phyloP scores from a whole-genome alignment of 2,329 filamentous ascomycete species.

The Talaromyces verruculosus region DNA sequence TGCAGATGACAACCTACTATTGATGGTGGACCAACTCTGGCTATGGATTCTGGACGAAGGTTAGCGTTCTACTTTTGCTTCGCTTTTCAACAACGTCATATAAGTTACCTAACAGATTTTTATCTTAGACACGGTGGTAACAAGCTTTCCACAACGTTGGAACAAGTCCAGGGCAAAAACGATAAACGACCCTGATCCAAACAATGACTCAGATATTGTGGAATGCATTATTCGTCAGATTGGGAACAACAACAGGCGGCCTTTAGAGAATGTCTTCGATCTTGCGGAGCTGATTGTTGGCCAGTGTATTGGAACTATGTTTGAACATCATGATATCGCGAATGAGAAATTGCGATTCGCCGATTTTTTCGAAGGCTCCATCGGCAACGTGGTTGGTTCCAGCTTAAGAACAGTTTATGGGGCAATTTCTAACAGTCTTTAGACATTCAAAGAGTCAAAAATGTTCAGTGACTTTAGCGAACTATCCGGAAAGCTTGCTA shows the following conservation, averaged over 20 bases:
- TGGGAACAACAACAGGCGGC: slow-evolving; percentile 4
- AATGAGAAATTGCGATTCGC: background rate
- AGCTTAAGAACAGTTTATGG: background rate
- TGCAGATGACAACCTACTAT: background rate
- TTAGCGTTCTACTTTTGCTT: background rate
- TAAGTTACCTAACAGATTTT: background rate
- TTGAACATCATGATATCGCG: background rate
- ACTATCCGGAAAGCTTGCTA: background rate
- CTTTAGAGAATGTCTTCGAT: background rate
- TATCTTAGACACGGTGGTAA: background rate
- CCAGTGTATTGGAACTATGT: background rate
- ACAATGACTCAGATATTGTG: slow-evolving; percentile 15
- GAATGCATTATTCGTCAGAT: slow-evolving; percentile 16
- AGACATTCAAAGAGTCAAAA: background rate
- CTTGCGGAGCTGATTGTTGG: background rate
- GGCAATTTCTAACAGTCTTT: background rate
- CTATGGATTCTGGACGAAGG: background rate
- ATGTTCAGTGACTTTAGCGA: background rate
- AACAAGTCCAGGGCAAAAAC: background rate
- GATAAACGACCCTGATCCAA: slow-evolving; percentile 7
- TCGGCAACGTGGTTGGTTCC: background rate
- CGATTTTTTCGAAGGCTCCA: background rate
- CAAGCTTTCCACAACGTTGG: background rate
- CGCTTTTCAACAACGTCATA: background rate
- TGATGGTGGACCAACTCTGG: slow-evolving; percentile 1